These are phyloP conservation scores for Pterocarpus santalinus DNA, from an alignment of 306 rosid genomes.

Conservation along the genomic window DNA sequence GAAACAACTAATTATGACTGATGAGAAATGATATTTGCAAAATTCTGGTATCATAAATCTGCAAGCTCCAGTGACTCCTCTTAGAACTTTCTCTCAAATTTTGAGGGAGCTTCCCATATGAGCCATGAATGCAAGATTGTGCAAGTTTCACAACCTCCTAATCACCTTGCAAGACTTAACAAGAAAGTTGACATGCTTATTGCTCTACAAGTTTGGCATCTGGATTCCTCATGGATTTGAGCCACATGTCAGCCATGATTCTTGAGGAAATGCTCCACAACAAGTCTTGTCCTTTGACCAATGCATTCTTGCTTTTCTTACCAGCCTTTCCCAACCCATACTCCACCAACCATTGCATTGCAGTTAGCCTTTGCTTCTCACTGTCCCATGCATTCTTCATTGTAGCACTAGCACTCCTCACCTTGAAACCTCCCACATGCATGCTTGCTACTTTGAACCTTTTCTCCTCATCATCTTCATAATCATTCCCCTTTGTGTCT, in stretches of 20 bases:
- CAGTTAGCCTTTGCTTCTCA: conserved; percentile 81
- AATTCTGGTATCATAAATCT: conserved; percentile 6
- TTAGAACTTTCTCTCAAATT: background rate
- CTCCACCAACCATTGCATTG: conserved; percentile 91
- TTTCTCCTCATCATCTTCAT: conserved; percentile 61
- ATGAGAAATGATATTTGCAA: background rate
- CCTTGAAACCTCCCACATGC: conserved; percentile 85
- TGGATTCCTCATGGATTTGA: conserved; percentile 81
- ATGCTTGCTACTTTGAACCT: conserved; percentile 70
- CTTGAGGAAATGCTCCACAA: conserved; percentile 92
- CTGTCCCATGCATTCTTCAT: conserved; percentile 68
- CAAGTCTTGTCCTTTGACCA: conserved; percentile 62
- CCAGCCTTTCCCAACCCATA: conserved; percentile 75
- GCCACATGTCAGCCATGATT: conserved; percentile 92
- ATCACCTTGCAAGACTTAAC: too few species aligned
- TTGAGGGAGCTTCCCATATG: background rate
- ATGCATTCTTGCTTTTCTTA: conserved; percentile 67
- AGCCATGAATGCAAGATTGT: too few species aligned
- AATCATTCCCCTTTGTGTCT: conserved; percentile 45
- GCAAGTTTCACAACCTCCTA: too few species aligned
- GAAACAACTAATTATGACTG: too few species aligned
- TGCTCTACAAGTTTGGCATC: conserved; percentile 64
- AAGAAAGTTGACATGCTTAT: conserved; percentile 12
- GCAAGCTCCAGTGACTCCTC: conserved; percentile 1
- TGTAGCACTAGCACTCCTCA: conserved; percentile 52